Percentiles rank a stretch among this genome's conserved stretches.
Conservation (phyloP, 2,329 filamentous ascomycete species). For the Diaporthe capsici region DNA sequence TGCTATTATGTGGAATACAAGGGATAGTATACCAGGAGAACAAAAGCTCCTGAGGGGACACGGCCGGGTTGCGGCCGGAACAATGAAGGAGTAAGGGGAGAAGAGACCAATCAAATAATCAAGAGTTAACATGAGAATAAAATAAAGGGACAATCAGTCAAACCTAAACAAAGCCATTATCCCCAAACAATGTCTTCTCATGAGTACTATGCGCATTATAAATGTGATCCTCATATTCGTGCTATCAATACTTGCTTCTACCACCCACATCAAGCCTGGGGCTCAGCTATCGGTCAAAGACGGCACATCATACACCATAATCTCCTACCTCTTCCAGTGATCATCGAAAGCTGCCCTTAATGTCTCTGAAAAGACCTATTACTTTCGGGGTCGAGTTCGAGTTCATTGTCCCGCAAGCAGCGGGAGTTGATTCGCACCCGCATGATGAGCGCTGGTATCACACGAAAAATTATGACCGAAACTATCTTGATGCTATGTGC, state of each 20-base stretch:
- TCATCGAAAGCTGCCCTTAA: not conserved
- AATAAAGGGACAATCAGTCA: not conserved
- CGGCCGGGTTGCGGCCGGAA: not conserved
- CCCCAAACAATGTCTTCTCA: not conserved
- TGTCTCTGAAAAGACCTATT: not conserved
- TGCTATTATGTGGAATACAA: not conserved
- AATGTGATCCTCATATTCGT: not conserved
- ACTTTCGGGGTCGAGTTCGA: slow-evolving; percentile 3
- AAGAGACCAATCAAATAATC: no score
- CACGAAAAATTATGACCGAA: no score
- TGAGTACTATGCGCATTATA: not conserved
- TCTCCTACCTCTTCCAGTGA: not conserved
- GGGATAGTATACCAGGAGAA: not conserved
- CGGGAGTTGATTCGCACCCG: not conserved
- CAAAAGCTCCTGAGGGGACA: not conserved
- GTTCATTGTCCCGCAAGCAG: not conserved
- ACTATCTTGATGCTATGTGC: not conserved
- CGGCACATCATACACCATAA: not conserved
- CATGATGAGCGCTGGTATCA: not conserved
- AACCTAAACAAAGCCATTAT: not conserved
- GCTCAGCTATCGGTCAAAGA: not conserved
- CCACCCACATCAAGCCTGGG: no score
- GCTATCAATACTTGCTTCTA: no score
- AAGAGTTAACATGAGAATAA: not conserved
- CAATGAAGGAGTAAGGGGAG: not conserved